A percentile compares a stretch with the other conserved stretches of the same genome.
Conservation (phyloP, 352 stramenopile genomes). For the Pythium diclinum region DNA sequence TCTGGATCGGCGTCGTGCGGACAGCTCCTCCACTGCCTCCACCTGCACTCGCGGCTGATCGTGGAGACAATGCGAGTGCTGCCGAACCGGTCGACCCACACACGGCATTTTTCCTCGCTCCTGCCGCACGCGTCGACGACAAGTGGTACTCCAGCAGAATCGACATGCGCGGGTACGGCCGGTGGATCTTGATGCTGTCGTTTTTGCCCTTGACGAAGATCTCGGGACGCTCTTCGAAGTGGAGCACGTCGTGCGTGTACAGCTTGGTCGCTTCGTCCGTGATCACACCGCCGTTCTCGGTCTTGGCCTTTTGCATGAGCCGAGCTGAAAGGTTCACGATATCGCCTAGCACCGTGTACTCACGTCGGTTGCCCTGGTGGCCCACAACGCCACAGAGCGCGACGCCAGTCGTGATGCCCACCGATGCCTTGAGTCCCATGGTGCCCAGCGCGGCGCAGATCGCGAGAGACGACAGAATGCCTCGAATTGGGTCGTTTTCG, state of each 20-base stretch:
- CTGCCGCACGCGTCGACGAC: constrained; percentile 29
- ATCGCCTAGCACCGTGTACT: constrained; percentile 93
- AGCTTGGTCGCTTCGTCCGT: constrained; percentile 86
- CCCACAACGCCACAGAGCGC: constrained; percentile 92
- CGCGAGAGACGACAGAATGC: constrained; percentile 85
- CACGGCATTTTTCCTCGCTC: constrained; percentile 23
- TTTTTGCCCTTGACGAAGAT: constrained; percentile 94
- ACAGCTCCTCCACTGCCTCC: constrained; percentile 5
- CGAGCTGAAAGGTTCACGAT: constrained; percentile 92
- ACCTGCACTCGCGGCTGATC: neutral
- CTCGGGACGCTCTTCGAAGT: constrained; percentile 85
- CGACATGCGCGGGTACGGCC: constrained; percentile 85
- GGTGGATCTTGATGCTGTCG: constrained; percentile 87
- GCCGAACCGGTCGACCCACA: constrained; percentile 18
- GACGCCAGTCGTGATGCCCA: constrained; percentile 91
- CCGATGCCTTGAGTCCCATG: constrained; percentile 75
- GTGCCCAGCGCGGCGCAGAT: constrained; percentile 73
- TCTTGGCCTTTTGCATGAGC: constrained; percentile 90
- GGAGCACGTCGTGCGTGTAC: constrained; percentile 80
- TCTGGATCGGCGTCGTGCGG: constrained; percentile 49
- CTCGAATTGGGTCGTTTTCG: constrained; percentile 89
- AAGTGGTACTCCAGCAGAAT: constrained; percentile 75
- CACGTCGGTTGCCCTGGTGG: constrained; percentile 84
- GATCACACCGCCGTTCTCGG: constrained; percentile 81
- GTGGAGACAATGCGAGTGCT: constrained; percentile 13